Conservation (phyloP, 495 filamentous ascomycete genomes). For the Cladorrhinum samala region DNA sequence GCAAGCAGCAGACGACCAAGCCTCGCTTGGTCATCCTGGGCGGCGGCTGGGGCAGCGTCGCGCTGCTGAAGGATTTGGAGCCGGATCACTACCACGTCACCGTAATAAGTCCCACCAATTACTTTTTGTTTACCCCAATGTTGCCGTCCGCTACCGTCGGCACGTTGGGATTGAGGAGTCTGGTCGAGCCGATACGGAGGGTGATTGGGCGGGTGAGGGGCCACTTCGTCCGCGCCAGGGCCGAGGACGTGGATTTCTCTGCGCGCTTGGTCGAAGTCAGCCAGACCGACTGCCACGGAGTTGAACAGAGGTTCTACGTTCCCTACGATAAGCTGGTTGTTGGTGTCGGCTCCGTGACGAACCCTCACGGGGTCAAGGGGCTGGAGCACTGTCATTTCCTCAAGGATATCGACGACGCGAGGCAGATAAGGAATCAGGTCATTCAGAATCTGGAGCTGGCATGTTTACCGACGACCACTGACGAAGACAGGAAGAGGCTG, state of each 20-base stretch:
- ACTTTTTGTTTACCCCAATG: slow-evolving; percentile 98
- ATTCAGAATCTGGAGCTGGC: slow-evolving; percentile 86
- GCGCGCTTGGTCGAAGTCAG: slow-evolving; percentile 83
- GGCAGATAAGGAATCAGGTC: slow-evolving; percentile 81
- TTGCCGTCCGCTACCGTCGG: slow-evolving; percentile 94
- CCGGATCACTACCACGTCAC: slow-evolving; percentile 91
- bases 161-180: slow-evolving; percentile 79
- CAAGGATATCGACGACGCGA: slow-evolving; percentile 88
- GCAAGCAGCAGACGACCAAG: slow-evolving; percentile 64
- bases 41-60: slow-evolving; percentile 92
- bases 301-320: slow-evolving; percentile 77
- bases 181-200: slow-evolving; percentile 87
- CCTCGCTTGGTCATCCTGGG: slow-evolving; percentile 88
- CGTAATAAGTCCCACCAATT: slow-evolving; percentile 87
- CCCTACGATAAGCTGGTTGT: slow-evolving; percentile 99
- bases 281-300: slow-evolving; percentile 62
- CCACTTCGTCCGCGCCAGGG: slow-evolving; percentile 82
- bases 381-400: slow-evolving; percentile 92
- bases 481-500: slow-evolving; percentile 80
- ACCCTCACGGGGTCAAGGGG: slow-evolving; percentile 93
- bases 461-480: slow-evolving; percentile 85
- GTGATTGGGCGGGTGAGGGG: slow-evolving; percentile 72
- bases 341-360: slow-evolving; percentile 85
- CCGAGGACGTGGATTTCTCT: slow-evolving; percentile 85
- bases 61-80: slow-evolving; percentile 82